A percentile compares a stretch with the other conserved stretches of the same genome.
These are phyloP conservation scores for Trichodelitschia bisporula DNA, from an alignment of 495 filamentous ascomycete species.

Conservation along the genomic window DNA sequence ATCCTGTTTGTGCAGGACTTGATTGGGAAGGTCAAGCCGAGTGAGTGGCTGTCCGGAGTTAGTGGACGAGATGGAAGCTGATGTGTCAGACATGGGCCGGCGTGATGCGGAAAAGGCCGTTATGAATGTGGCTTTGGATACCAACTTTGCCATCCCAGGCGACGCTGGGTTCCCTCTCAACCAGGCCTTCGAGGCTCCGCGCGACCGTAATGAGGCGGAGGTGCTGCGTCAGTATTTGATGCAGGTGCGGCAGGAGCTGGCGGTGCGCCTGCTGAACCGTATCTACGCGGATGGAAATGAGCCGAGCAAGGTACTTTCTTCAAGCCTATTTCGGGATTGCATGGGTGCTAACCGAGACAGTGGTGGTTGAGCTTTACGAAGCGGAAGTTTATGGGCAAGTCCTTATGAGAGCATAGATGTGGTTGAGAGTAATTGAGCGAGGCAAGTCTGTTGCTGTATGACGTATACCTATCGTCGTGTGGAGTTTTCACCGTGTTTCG, in stretches of 20 bases:
- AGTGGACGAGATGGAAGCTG: slow-evolving; percentile 28
- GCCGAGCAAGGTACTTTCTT: slow-evolving; percentile 51
- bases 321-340: slow-evolving; percentile 1
- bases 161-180: slow-evolving; percentile 84
- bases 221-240: slow-evolving; percentile 62
- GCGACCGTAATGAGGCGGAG: slow-evolving; percentile 73
- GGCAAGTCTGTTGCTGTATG: too few species aligned
- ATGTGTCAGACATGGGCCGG: slow-evolving; percentile 11
- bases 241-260: slow-evolving; percentile 82
- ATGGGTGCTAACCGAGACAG: slow-evolving; percentile 14
- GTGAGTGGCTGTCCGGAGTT: too few species aligned
- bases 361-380: slow-evolving; percentile 99
- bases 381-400: slow-evolving; percentile 96
- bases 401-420: slow-evolving; percentile 9
- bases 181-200: slow-evolving; percentile 58
- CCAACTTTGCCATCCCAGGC: slow-evolving; percentile 81
- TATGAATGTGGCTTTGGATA: slow-evolving; percentile 50
- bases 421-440: not conserved
- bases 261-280: slow-evolving; percentile 49
- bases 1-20: slow-evolving; percentile 84
- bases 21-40: slow-evolving; percentile 57
- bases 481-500: too few species aligned
- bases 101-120: slow-evolving; percentile 23
- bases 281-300: slow-evolving; percentile 62
- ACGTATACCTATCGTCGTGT: too few species aligned